A percentile compares a stretch with the other conserved stretches of the same genome.
Evolutionary conservation across 495 filamentous ascomycete genomes (phyloP).

Genomic region (Podospora anserina): DNA sequence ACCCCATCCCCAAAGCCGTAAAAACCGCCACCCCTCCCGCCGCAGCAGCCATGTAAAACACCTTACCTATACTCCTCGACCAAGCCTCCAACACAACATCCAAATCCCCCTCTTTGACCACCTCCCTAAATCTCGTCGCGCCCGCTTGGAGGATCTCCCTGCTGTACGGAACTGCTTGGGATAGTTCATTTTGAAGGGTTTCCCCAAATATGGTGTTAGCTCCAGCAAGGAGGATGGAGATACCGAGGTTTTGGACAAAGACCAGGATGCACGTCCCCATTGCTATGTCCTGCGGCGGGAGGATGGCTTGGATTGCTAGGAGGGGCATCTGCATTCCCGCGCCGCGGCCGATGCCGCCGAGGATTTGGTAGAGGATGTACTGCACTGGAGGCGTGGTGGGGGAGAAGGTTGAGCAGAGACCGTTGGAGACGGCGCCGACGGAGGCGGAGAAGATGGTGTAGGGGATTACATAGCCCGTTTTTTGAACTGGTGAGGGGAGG

Average conservation of each 20-base stretch:
- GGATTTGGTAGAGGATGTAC: slow-evolving; percentile 64
- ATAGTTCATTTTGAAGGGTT: slow-evolving; percentile 45
- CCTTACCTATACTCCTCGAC: slow-evolving; percentile 30
- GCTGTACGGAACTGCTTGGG: slow-evolving; percentile 27
- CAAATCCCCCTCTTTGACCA: slow-evolving; percentile 19
- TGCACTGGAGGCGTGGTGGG: slow-evolving; percentile 36
- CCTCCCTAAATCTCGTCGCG: slow-evolving; percentile 45
- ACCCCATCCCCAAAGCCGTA: slow-evolving; percentile 24
- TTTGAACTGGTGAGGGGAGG: slow-evolving; percentile 18
- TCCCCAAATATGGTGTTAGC: slow-evolving; percentile 60
- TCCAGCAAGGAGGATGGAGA: slow-evolving; percentile 57
- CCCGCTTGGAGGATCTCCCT: slow-evolving; percentile 35
- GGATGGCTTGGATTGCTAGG: slow-evolving; percentile 50
- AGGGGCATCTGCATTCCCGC: slow-evolving; percentile 56
- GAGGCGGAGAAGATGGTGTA: slow-evolving; percentile 50
- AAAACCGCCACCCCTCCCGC: slow-evolving; percentile 17
- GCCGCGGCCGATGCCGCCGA: slow-evolving; percentile 65
- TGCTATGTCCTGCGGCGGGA: slow-evolving; percentile 52
- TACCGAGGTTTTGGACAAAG: slow-evolving; percentile 60
- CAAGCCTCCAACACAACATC: slow-evolving; percentile 42
- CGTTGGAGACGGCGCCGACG: slow-evolving; percentile 56
- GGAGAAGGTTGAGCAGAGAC: slow-evolving; percentile 58
- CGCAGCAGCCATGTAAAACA: slow-evolving; percentile 21
- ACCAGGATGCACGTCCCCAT: slow-evolving; percentile 59
- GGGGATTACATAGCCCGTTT: slow-evolving; percentile 59